Evolutionary conservation across 225 moss, liverwort and hornwort species (phyloP).

Genomic region (Bryoerythrophyllum caledonicum): DNA sequence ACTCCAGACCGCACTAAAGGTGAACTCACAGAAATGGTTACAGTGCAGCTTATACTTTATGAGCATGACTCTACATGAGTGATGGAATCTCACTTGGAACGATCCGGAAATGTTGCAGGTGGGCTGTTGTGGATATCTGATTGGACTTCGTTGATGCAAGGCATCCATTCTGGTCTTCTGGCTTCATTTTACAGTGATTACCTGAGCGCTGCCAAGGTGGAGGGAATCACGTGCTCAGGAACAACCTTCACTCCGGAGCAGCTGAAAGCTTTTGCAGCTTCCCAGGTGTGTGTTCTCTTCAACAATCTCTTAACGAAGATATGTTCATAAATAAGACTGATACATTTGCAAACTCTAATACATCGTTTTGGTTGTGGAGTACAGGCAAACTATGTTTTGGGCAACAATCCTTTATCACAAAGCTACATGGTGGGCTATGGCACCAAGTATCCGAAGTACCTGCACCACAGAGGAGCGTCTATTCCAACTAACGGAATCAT

Average conservation of each 20-base stretch:
- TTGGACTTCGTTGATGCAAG: constrained; percentile 66
- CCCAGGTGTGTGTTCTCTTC: constrained; percentile 57
- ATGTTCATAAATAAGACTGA: neutral
- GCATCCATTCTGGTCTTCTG: constrained; percentile 79
- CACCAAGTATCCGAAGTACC: constrained; percentile 50
- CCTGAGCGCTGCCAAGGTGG: constrained; percentile 51
- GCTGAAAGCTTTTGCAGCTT: constrained; percentile 71
- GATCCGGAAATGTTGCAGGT: constrained; percentile 54
- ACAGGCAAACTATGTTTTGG: constrained; percentile 84
- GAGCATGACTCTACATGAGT: neutral
- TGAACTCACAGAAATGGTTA: constrained; percentile 17
- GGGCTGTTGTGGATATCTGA: constrained; percentile 78
- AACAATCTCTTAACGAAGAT: neutral
- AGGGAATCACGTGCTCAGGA: constrained; percentile 62
- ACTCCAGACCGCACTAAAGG: constrained; percentile 71
- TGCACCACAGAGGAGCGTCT: constrained; percentile 92
- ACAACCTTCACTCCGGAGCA: constrained; percentile 62
- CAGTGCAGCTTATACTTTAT: neutral
- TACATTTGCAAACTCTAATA: neutral
- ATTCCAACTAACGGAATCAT: constrained; percentile 34
- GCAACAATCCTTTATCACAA: constrained; percentile 64
- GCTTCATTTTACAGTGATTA: constrained; percentile 93
- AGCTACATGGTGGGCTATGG: constrained; percentile 97
- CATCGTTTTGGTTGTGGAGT: neutral
- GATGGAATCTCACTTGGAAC: constrained; percentile 6